Evolutionary conservation across 148 eudicot species (phyloP), one percentile per base, ranked within the genome.

Genomic region (Tetragonia tetragonoides): DNA sequence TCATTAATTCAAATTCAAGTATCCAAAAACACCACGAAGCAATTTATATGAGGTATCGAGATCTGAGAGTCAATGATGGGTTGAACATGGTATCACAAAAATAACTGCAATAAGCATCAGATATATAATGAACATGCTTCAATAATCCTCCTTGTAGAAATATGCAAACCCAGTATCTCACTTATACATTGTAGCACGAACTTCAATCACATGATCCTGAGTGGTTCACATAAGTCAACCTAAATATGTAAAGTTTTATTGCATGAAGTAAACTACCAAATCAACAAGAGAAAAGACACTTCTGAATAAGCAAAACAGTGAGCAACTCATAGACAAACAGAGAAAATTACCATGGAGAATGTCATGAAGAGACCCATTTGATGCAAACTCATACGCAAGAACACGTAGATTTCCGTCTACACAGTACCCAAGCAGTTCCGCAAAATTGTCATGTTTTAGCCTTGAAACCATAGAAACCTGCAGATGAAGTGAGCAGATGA

Each of bases 291-390:
- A 28, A 20, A 47, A 6, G 57, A 46, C 54, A 68, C 18, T 28
- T 10, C 34, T 41, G 6, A 66, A 47, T 9, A 76, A 18, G 11
- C n/a, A 66, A 38, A 23, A 74, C 34, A 34, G 66, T 4, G 20
- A 37, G 20, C 75, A 78, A 16, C 1, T 24, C 7, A 14, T 44
- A 40, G 46, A 4, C 54, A 70, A 12, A 28, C 53, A 60, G 56
- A n/a, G 23, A 12, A 54, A 39, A 83, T 68, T 86, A 93, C 98
- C 98, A 66, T 93, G 98, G 73, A 93, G 83, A 49, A 93, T 86
- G 74, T 93, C 97, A 78, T 90, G 97, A 53, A 93, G 80, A 66
- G 98, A 92, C 61, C 97, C 98, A 85, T 86, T 92, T 23, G 97
- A 80, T 24, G 98, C 98, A 87, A 87, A 93, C 85, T 93, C 98